Conservation (phyloP, 805 yeast genomes). For the Alloascoidea africana region DNA sequence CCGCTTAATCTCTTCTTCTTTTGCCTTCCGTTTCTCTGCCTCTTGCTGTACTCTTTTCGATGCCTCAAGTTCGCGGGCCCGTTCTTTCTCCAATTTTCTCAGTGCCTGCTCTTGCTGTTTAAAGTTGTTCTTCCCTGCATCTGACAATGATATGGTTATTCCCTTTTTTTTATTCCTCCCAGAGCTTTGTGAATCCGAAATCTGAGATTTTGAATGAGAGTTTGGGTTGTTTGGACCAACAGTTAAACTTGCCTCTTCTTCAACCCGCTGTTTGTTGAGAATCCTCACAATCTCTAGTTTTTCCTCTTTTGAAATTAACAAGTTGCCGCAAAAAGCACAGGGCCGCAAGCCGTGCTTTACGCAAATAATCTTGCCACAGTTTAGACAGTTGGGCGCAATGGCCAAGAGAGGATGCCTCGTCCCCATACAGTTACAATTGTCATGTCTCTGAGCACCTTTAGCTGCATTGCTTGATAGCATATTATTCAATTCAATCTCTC, state of each 20-base stretch:
- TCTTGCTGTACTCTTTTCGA: conserved; percentile 21
- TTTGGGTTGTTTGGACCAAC: neutral
- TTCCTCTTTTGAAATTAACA: conserved; percentile 50
- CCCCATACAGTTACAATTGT: conserved; percentile 71
- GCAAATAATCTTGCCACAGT: conserved; percentile 92
- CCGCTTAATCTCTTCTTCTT: conserved; percentile 4
- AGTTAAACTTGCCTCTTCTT: conserved; percentile 18
- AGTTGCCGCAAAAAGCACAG: conserved; percentile 69
- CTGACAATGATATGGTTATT: conserved; percentile 37
- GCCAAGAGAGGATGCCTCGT: conserved; percentile 78
- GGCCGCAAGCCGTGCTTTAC: conserved; percentile 81
- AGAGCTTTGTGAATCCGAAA: neutral
- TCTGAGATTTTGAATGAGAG: conserved; percentile 8
- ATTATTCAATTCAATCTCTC: conserved; percentile 29
- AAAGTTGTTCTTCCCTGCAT: conserved; percentile 50
- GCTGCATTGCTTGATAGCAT: conserved; percentile 10
- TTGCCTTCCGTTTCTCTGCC: conserved; percentile 17
- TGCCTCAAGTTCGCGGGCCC: conserved; percentile 18
- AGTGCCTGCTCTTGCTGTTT: conserved; percentile 53
- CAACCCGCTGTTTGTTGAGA: conserved; percentile 36
- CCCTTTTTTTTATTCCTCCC: conserved; percentile 22
- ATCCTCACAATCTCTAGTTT: conserved; percentile 36
- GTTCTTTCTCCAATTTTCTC: conserved; percentile 37
- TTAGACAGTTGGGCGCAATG: conserved; percentile 83
- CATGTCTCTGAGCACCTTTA: conserved; percentile 13